Evolutionary conservation across 1,284 basidiomycete genomes (phyloP), one percentile per base, ranked within the genome.

Genomic region (Abortiporus biennis): DNA sequence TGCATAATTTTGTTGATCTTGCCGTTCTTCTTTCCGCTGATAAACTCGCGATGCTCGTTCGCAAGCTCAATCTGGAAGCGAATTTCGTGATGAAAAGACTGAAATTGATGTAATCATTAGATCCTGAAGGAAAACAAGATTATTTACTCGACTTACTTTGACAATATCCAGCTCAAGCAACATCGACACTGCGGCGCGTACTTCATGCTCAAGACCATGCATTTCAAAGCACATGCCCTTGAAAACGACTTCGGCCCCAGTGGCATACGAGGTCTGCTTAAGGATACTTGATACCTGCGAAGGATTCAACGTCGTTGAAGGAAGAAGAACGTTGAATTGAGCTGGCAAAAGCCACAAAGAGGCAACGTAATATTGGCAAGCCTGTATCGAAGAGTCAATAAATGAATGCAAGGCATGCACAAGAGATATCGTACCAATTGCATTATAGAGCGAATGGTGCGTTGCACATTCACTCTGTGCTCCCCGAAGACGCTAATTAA

Each of bases 1-100:
- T 95, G 92, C 91, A 95, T 96, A 60, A 96, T 94, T 69, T 96
- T 96, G 72, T 96, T 96, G 62, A 96, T 92, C 68, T 97, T 97
- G 47, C 93, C 93, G 54, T 96, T 96, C 74, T 96, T 96, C 73
- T 97, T 97, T 36, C 93, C 93, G 45, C 87, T 90, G 64, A 99
- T 97, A 64, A 99, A 99, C 55, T 99, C 96, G 51, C 94, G 85
- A 57, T 98, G 94, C 62, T 98, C 95, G 61, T 95, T 97, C 34
- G 94, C 91, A 9, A 99, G 78, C 67, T 99, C 96, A 48, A 98
- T 92, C 67, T 98, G 95, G 73, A 99, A 98, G 40, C 92, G 89
- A 48, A 99, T 92, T 68, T 99, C 94, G 58, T 94, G 91, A 57
- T 96, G 92, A 73, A 94, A 98, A 39, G 80, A 72, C 87, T 92